Evolutionary conservation across 495 filamentous ascomycete species (phyloP), one percentile per base, ranked within the genome.

Genomic region (Lichenothelia convexa): DNA sequence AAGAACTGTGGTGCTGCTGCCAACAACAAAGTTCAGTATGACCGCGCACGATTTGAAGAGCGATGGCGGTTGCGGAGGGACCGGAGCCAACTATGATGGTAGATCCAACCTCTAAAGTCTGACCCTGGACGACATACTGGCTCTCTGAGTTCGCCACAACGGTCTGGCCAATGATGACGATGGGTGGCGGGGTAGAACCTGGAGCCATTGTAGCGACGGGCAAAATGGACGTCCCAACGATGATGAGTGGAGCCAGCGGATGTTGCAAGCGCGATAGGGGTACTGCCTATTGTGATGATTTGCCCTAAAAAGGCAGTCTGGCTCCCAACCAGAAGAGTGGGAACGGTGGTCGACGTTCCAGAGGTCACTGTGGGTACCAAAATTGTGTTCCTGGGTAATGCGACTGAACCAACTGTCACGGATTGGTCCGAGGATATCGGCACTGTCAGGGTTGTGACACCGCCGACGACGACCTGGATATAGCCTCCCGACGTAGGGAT

Each of bases 91-190:
- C 12, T 8, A 29, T 32, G 9, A 42, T 32, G 18, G 36, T 0
- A 20, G 22, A 22, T 13, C 40, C 35, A 9, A 30, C 34, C 9
- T 21, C 18, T 11, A 42, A 15, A 7, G 40, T 42, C 24, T 29
- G 24, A 13, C 2, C 24, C 15, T 29, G 24, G 9, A 29, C 24
- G 24, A 29, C 2, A 13, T 29, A 29, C 9, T 2, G 24, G 24
- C 2, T 2, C 24, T 29, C 9, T 9, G 2, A 9, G 24, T 29
- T 29, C 24, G 24, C 24, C 24, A 13, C 15, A 1, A 29, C 24
- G 2, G 24, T 29, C 24, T 9, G 9, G 15, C 24, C 15, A 13
- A 9, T 13, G 24, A 29, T 13, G 15, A 29, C 2, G 2, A 29
- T 2, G 9, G 24, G 24, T 13, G 24, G 24, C 24, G 24, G 24